These are phyloP conservation scores for Lyophyllum atratum DNA, from an alignment of 768 basidiomycete species.

Conservation along the genomic window DNA sequence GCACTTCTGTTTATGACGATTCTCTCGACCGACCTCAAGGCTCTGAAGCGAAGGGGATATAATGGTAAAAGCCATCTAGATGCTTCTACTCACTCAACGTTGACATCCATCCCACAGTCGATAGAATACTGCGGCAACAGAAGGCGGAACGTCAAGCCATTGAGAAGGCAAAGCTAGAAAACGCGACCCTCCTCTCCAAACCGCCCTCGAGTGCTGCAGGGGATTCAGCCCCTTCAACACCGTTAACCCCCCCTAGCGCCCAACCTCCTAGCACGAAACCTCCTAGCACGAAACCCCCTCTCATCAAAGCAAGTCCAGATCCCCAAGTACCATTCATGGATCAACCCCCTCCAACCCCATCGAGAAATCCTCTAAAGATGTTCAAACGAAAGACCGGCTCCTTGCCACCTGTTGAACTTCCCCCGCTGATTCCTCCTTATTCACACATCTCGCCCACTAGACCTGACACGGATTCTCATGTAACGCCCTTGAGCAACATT, in stretches of 20 bases:
- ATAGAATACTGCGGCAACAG: conserved; percentile 87
- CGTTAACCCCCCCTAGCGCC: conserved; percentile 6
- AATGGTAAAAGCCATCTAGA: conserved; percentile 51
- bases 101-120: conserved; percentile 51
- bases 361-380: conserved; percentile 9
- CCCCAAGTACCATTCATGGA: not conserved
- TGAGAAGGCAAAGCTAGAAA: conserved; percentile 42
- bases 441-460: conserved; percentile 10
- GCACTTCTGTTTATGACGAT: conserved; percentile 91
- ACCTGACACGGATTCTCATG: conserved; percentile 18
- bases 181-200: conserved; percentile 28
- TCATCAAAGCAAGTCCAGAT: conserved; percentile 4
- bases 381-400: conserved; percentile 10
- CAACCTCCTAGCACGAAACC: conserved; percentile 6
- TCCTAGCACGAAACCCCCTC: conserved; percentile 8
- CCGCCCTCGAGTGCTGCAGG: conserved; percentile 10
- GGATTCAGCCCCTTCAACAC: conserved; percentile 6
- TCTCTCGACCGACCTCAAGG: conserved; percentile 84
- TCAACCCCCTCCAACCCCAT: conserved; percentile 6
- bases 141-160: conserved; percentile 62
- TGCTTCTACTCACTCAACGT: not conserved
- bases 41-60: conserved; percentile 82
- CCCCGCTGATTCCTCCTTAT: conserved; percentile 16
- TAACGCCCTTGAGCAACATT: conserved; percentile 45
- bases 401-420: conserved; percentile 9